Base-by-base conservation (phyloP, 768 basidiomycete species). In the Phylloporus sp. region DNA sequence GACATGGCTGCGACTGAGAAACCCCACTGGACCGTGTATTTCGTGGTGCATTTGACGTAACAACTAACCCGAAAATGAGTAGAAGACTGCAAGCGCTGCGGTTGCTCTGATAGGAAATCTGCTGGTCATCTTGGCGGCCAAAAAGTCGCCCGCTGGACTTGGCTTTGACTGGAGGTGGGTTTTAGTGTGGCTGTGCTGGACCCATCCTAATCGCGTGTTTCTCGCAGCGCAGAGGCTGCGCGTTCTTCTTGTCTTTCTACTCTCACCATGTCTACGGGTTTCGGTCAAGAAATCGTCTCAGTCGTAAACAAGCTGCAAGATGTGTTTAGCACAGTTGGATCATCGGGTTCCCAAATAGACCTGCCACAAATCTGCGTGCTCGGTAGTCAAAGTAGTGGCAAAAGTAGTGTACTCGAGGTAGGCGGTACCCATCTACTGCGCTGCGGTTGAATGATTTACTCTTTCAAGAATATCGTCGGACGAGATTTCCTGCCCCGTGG, bases 401-500 rank as follows among this genome's bases (percentile, higher is more conserved):
- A 93, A 78, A 93, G 91, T 78, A 90, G 88, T 73, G 91, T 93
- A 45, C 79, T 93, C 36, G 91, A 93, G 85, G 90, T 90, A 59
- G 52, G 79, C 58, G 24, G 45, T 16, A 24, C 46, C n/a, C 13
- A 45, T 49, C 31, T 22, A 43, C 24, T 50, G 31, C 43, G 2
- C 28, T 12, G 20, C 35, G 8, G 29, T 42, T 43, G 35, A 50
- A 12, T 20, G 49, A 42, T 29, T 55, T 46, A 61, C 57, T 51
- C 7, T 41, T 50, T 42, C 44, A 59, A 95, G 93, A 97, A 98
- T 74, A 94, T 97, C 59, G 95, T 97, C 49, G 97, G 97, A 53
- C 84, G 95, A 59, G 97, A 99, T 72, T 99, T 99, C 79, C 70
- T 99, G 67, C 97, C 97, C 72, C 90, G 97, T 78, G 97, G 97